A percentile compares a stretch with the other conserved stretches of the same genome.
Evolutionary conservation across 257 asterid genomes (phyloP).

Genomic region (Osmanthus fragrans): DNA sequence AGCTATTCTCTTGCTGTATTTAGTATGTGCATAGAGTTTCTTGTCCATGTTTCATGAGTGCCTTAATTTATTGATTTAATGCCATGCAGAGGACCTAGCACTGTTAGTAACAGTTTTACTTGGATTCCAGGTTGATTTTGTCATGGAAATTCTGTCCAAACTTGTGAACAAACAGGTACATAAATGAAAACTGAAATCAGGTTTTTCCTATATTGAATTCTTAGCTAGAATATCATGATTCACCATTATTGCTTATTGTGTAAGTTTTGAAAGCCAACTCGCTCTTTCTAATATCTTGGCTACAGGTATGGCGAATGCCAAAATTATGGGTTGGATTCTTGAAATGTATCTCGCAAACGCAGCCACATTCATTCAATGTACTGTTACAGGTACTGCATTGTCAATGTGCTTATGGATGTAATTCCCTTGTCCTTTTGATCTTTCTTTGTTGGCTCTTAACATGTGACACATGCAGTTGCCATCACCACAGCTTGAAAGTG

Average conservation of each 20-base stretch:
- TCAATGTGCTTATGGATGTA: conserved; percentile 13
- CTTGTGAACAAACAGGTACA: conserved; percentile 81
- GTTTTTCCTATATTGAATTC: conserved; percentile 10
- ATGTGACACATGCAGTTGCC: conserved; percentile 74
- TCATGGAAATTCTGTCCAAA: conserved; percentile 88
- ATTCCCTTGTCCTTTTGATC: conserved; percentile 10
- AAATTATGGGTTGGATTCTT: conserved; percentile 92
- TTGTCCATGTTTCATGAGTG: not conserved
- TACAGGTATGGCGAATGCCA: conserved; percentile 95
- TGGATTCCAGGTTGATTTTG: conserved; percentile 71
- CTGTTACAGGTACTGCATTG: conserved; percentile 65
- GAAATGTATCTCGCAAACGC: conserved; percentile 93
- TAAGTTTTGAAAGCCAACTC: conserved; percentile 2
- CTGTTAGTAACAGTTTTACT: conserved; percentile 26
- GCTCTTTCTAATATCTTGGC: conserved; percentile 27
- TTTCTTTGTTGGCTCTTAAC: conserved; percentile 15
- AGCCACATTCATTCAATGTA: conserved; percentile 89
- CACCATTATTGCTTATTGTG: conserved; percentile 2
- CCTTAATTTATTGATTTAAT: conserved; percentile 1
- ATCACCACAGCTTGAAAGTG: conserved; percentile 86
- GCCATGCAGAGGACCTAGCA: not conserved
- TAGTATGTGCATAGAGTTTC: not conserved
- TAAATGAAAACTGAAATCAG: conserved; percentile 8
- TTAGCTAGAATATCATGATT: conserved; percentile 7
- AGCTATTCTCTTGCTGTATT: not conserved